A percentile compares a stretch with the other conserved stretches of the same genome.
Conservation (phyloP, 768 basidiomycete genomes). For the Tulasnella sp. region DNA sequence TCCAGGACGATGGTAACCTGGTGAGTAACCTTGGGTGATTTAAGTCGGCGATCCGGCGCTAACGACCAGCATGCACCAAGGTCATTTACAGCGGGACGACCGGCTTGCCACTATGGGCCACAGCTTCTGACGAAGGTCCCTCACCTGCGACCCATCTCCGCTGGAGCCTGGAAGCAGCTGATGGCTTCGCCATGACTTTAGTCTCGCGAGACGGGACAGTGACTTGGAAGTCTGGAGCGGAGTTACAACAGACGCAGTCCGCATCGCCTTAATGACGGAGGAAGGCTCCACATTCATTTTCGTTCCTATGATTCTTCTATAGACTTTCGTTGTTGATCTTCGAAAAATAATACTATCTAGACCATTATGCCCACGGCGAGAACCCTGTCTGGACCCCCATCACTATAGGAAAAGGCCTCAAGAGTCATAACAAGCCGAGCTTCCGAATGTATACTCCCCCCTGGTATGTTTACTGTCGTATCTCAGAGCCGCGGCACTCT, state of each 20-base stretch:
- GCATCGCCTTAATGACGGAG: background rate
- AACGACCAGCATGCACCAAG: background rate
- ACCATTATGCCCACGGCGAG: too few species aligned
- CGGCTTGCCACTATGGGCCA: background rate
- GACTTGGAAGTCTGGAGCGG: background rate
- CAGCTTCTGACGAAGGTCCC: background rate
- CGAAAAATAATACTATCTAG: too few species aligned
- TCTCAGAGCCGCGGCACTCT: background rate
- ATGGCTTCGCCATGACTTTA: background rate
- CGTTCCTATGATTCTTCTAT: background rate
- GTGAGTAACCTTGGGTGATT: slow-evolving; percentile 21
- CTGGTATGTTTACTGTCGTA: background rate
- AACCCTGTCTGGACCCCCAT: too few species aligned
- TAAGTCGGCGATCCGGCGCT: background rate
- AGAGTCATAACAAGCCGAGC: background rate
- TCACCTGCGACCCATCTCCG: background rate
- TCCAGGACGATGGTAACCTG: slow-evolving; percentile 41
- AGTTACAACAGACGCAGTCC: background rate
- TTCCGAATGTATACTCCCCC: background rate
- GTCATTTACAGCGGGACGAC: slow-evolving; percentile 24
- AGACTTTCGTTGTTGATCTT: too few species aligned
- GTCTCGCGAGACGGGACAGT: background rate
- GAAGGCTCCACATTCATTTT: background rate
- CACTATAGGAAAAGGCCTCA: too few species aligned
- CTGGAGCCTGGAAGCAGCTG: background rate